Percentiles rank a stretch among this genome's conserved stretches.
Evolutionary conservation across 2,329 filamentous ascomycete species (phyloP).

Genomic region (Fusarium albosuccineum): DNA sequence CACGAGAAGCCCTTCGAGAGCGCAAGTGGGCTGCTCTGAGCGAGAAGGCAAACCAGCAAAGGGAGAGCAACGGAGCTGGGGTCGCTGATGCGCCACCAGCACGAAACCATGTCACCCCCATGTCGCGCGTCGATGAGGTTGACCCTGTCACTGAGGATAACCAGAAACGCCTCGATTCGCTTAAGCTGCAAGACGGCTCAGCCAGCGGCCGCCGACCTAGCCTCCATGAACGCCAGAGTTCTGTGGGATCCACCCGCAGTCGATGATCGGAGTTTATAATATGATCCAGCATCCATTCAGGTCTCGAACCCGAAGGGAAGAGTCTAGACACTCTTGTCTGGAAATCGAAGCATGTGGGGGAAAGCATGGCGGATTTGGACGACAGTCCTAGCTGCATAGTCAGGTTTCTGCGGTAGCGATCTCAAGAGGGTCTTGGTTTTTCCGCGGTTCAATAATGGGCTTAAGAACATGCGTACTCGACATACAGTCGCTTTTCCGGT

Average conservation of each 20-base stretch:
- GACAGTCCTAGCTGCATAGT: conserved; percentile 35
- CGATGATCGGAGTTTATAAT: conserved; percentile 55
- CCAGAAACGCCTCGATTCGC: conserved; percentile 87
- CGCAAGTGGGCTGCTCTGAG: conserved; percentile 90
- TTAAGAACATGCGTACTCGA: conserved; percentile 37
- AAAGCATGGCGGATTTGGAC: conserved; percentile 11
- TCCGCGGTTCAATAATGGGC: conserved; percentile 40
- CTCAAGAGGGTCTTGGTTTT: conserved; percentile 37
- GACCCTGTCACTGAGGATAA: conserved; percentile 86
- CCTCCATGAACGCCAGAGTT: conserved; percentile 71
- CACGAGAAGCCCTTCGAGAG: conserved; percentile 84
- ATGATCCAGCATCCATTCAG: conserved; percentile 18
- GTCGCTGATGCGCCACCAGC: conserved; percentile 47
- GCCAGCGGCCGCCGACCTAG: conserved; percentile 65
- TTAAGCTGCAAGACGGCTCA: conserved; percentile 85
- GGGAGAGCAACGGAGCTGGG: conserved; percentile 54
- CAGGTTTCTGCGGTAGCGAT: conserved; percentile 30
- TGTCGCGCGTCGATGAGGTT: conserved; percentile 76
- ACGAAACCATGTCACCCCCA: conserved; percentile 55
- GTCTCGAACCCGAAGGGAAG: conserved; percentile 30
- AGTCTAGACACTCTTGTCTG: conserved; percentile 12
- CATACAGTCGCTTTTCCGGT: conserved; percentile 33
- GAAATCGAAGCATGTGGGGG: conserved; percentile 21
- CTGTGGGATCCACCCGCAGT: conserved; percentile 66
- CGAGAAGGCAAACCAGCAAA: conserved; percentile 81